Conservation (phyloP, 208 protist genomes). For the Trichomonas tenax region DNA sequence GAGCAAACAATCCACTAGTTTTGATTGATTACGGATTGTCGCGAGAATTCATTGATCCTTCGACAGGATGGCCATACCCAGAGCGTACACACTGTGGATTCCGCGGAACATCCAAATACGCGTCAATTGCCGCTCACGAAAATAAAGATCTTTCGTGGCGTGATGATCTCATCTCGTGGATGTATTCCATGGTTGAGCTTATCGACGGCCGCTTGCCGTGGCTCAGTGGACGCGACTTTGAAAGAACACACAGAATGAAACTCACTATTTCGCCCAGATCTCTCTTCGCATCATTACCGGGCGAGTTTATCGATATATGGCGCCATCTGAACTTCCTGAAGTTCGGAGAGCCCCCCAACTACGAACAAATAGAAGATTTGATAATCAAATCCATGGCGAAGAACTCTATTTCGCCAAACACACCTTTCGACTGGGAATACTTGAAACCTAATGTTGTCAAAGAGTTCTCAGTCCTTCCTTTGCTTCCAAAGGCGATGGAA, state of each 20-base stretch:
- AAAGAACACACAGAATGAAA: not conserved
- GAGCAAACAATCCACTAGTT: not conserved
- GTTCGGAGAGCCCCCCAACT: not conserved
- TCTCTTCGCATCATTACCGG: not conserved
- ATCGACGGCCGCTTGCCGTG: not conserved
- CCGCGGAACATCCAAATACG: not conserved
- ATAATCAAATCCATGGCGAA: not conserved
- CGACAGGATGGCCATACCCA: not conserved
- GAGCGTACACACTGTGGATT: not conserved
- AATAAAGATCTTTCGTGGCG: not conserved
- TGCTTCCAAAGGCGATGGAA: not conserved
- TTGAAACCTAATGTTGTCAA: not conserved
- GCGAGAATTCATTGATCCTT: not conserved
- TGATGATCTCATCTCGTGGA: not conserved
- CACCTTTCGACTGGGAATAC: not conserved
- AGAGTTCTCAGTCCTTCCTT: too few relatives aligned
- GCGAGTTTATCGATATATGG: not conserved
- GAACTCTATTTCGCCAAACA: not conserved
- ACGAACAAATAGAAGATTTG: not conserved
- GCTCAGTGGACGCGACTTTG: not conserved
- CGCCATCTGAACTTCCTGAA: not conserved
- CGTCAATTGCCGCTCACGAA: not conserved
- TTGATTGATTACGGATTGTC: slow-evolving; percentile 3
- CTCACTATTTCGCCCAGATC: not conserved
- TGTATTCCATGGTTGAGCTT: not conserved